phyloP scores from a whole-genome alignment of 352 stramenopile species.

The Globisporangium cederbergense region DNA sequence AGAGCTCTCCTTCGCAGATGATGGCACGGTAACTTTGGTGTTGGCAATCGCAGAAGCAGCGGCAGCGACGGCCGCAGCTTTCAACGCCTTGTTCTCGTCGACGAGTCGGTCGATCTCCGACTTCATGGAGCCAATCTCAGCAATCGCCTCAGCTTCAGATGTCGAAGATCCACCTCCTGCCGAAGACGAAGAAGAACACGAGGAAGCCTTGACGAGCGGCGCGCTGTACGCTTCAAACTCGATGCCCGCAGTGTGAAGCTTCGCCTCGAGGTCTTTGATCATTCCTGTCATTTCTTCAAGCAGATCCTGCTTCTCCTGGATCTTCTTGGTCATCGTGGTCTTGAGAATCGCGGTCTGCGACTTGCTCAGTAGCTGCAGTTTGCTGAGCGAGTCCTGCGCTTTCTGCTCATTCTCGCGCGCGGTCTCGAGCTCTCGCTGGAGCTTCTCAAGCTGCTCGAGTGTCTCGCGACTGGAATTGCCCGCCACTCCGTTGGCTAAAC shows the following conservation, averaged over 20 bases:
- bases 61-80: conserved; percentile 21
- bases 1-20: not conserved
- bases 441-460: conserved; percentile 45
- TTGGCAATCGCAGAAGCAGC: not conserved
- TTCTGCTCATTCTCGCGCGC: conserved; percentile 68
- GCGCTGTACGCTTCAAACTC: conserved; percentile 29
- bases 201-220: conserved; percentile 12
- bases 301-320: conserved; percentile 61
- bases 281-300: conserved; percentile 60
- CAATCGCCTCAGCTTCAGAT: conserved; percentile 41
- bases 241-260: conserved; percentile 51
- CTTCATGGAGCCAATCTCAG: conserved; percentile 70
- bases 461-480: conserved; percentile 16
- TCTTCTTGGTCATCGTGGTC: conserved; percentile 77
- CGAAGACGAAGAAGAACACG: conserved; percentile 9
- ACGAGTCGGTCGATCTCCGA: conserved; percentile 67
- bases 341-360: conserved; percentile 84
- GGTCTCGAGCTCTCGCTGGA: conserved; percentile 52
- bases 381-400: conserved; percentile 74
- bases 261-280: conserved; percentile 62
- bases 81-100: conserved; percentile 62
- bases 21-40: not conserved
- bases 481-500: conserved; percentile 12
- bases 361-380: conserved; percentile 81
- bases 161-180: conserved; percentile 4